These are phyloP conservation scores for Nannochloropsis granulata DNA, from an alignment of 108 stramenopile species.

Conservation along the genomic window DNA sequence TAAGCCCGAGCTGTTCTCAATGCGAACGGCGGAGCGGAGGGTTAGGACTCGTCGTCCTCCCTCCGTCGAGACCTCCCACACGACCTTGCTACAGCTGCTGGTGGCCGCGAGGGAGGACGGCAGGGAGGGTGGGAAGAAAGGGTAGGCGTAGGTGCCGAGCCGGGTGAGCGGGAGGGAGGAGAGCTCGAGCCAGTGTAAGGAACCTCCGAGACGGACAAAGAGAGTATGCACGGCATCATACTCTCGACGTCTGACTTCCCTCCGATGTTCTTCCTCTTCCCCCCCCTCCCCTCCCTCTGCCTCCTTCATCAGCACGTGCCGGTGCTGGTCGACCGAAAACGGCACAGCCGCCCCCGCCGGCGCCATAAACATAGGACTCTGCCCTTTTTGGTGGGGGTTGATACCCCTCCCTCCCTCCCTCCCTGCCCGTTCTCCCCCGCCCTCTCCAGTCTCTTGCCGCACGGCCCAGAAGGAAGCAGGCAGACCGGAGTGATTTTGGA, in stretches of 20 bases:
- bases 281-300: neutral
- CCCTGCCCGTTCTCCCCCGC: neutral
- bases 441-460: neutral
- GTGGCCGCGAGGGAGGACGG: neutral
- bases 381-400: neutral
- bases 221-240: neutral
- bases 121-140: conserved; percentile 11
- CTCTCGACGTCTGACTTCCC: neutral
- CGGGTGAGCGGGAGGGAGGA: neutral
- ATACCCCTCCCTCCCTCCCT: neutral
- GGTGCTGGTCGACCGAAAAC: neutral
- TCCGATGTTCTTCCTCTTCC: neutral
- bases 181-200: neutral
- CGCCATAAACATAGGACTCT: neutral
- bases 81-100: conserved; percentile 2
- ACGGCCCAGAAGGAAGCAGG: neutral
- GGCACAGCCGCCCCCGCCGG: neutral
- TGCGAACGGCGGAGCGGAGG: conserved; percentile 11
- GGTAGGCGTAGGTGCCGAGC: neutral
- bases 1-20: conserved; percentile 1
- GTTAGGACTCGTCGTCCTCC: conserved; percentile 19
- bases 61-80: conserved; percentile 20
- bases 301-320: neutral
- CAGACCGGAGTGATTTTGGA: neutral
- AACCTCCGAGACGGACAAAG: neutral